These are phyloP conservation scores for Entelexis sorbosivorans DNA, from an alignment of 1,139 yeast species.

Conservation along the genomic window DNA sequence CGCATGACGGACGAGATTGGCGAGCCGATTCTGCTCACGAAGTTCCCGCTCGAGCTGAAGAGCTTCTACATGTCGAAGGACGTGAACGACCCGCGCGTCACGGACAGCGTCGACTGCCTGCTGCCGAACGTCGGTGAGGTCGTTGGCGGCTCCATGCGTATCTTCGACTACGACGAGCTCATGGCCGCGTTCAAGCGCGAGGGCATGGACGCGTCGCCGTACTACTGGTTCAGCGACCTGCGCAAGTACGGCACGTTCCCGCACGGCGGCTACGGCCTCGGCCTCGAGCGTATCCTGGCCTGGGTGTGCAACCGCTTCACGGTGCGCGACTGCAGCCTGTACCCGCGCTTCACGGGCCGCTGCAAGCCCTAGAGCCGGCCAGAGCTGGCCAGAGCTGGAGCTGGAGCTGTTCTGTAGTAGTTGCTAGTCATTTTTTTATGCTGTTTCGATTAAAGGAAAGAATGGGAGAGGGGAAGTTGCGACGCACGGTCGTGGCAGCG, in stretches of 20 bases:
- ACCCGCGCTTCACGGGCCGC: slow-evolving; percentile 96
- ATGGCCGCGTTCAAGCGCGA: slow-evolving; percentile 88
- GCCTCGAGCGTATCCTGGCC: slow-evolving; percentile 94
- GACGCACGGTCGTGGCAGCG: too few relatives aligned
- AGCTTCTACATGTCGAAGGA: slow-evolving; percentile 97
- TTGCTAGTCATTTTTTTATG: too few relatives aligned
- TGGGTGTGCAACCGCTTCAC: slow-evolving; percentile 98
- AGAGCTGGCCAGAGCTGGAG: too few relatives aligned
- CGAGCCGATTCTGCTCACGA: slow-evolving; percentile 77
- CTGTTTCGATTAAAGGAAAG: too few relatives aligned
- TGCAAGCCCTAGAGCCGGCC: slow-evolving; percentile 74
- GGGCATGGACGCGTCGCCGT: slow-evolving; percentile 62
- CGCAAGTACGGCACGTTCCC: slow-evolving; percentile 94
- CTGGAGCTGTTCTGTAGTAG: too few relatives aligned
- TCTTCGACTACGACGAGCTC: slow-evolving; percentile 67
- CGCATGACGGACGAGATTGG: slow-evolving; percentile 94
- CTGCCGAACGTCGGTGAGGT: slow-evolving; percentile 99
- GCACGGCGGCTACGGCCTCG: slow-evolving; percentile 98
- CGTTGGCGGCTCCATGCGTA: slow-evolving; percentile 99
- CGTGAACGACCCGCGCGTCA: slow-evolving; percentile 79
- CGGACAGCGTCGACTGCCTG: slow-evolving; percentile 94
- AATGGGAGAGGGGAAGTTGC: too few relatives aligned
- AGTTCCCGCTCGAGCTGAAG: slow-evolving; percentile 95
- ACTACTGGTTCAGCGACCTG: slow-evolving; percentile 95
- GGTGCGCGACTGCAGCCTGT: slow-evolving; percentile 92